Evolutionary conservation across 169 alveolate genomes (phyloP).

Genomic region (Ichthyophthirius multifiliis): DNA sequence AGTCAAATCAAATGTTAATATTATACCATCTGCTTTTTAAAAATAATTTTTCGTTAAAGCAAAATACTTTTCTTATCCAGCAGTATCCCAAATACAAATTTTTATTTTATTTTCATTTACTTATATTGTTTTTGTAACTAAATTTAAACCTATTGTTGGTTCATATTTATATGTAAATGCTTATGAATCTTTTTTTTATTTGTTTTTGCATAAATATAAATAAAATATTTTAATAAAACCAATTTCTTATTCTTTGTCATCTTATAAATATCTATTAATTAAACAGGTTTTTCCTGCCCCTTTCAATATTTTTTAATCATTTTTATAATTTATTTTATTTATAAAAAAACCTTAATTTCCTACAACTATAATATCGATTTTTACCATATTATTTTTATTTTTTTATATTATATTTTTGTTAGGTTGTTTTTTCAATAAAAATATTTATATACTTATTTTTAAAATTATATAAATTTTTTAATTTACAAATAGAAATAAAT

Average conservation of each 20-base stretch:
- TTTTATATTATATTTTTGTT: too few relatives aligned
- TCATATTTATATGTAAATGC: background rate
- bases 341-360: background rate
- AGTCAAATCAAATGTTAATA: conserved; percentile 73
- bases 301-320: background rate
- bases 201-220: background rate
- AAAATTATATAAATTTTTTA: too few relatives aligned
- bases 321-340: background rate
- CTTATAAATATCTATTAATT: background rate
- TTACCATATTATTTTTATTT: background rate
- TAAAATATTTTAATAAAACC: background rate
- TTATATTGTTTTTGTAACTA: background rate
- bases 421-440: too few relatives aligned
- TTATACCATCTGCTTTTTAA: conserved; percentile 75
- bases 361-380: background rate
- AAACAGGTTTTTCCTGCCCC: background rate
- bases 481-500: too few relatives aligned
- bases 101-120: conserved; percentile 40
- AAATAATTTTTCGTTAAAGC: conserved; percentile 70
- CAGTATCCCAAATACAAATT: conserved; percentile 82
- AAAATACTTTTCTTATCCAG: conserved; percentile 76
- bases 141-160: background rate
- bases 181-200: background rate
- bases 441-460: too few relatives aligned
- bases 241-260: background rate